Percentiles rank a stretch among this genome's conserved stretches.
phyloP scores from a whole-genome alignment of 345 rosid species.

The Brassica napus region DNA sequence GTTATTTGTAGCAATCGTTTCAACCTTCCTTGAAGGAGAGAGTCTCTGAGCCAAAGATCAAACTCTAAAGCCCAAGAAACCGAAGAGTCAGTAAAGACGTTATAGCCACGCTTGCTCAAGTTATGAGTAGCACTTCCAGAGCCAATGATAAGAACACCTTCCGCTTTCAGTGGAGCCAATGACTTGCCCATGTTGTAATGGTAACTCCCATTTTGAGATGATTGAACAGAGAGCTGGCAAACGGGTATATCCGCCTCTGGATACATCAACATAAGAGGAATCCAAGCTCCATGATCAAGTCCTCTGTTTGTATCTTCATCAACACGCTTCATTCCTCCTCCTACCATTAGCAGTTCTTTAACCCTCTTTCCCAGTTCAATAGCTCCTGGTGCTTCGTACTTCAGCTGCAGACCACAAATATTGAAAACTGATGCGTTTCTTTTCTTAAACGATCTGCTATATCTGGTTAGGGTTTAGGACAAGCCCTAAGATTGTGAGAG shows the following conservation, averaged over 20 bases:
- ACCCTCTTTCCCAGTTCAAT: constrained; percentile 76
- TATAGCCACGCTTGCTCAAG: constrained; percentile 48
- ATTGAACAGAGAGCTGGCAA: constrained; percentile 85
- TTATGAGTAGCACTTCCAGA: constrained; percentile 86
- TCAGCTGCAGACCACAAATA: constrained; percentile 46
- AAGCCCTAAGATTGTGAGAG: neutral
- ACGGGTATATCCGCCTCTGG: constrained; percentile 85
- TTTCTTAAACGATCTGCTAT: neutral
- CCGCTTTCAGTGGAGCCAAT: constrained; percentile 71
- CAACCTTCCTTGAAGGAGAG: constrained; percentile 86
- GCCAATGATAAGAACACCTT: constrained; percentile 86
- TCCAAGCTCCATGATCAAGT: constrained; percentile 97
- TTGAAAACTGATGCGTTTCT: constrained; percentile 1
- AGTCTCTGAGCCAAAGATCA: constrained; percentile 78
- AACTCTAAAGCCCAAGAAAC: constrained; percentile 75
- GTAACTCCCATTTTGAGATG: constrained; percentile 50
- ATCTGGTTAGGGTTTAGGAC: neutral
- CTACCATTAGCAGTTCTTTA: constrained; percentile 56
- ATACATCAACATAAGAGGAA: constrained; percentile 89
- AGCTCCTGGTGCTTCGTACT: constrained; percentile 91
- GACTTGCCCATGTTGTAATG: constrained; percentile 92
- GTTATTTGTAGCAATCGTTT: neutral
- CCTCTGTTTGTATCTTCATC: constrained; percentile 70
- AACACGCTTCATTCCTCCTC: constrained; percentile 53
- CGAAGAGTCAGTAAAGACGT: constrained; percentile 7